A percentile compares a stretch with the other conserved stretches of the same genome.
Conservation (phyloP, 805 yeast species). For the Zygoascus bituminiphila region DNA sequence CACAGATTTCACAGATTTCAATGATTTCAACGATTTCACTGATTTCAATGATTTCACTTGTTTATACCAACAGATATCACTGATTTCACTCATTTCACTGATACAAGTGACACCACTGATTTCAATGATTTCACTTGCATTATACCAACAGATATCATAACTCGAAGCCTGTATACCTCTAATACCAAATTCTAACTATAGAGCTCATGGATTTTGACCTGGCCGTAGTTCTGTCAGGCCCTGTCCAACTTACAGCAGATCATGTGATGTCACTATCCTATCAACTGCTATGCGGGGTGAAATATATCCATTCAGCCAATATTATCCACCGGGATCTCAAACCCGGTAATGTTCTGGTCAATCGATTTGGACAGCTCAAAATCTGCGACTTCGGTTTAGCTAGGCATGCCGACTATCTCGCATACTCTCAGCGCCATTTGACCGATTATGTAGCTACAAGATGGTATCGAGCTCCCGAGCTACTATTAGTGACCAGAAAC, state of each 20-base stretch:
- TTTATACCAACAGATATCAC: too few relatives aligned
- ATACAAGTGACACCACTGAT: neutral
- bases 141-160: neutral
- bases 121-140: neutral
- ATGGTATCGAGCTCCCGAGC: constrained; percentile 94
- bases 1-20: too few relatives aligned
- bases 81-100: too few relatives aligned
- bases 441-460: constrained; percentile 77
- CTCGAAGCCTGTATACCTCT: neutral
- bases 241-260: constrained; percentile 73
- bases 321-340: constrained; percentile 89
- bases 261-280: constrained; percentile 70
- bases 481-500: constrained; percentile 50
- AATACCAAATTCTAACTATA: constrained; percentile 2
- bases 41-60: too few relatives aligned
- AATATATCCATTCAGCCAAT: constrained; percentile 85
- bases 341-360: constrained; percentile 81
- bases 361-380: constrained; percentile 64
- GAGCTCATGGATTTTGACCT: constrained; percentile 79
- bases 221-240: constrained; percentile 55
- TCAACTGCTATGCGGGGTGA: constrained; percentile 78
- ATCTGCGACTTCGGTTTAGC: constrained; percentile 94
- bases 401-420: constrained; percentile 45
- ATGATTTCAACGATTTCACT: too few relatives aligned
- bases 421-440: constrained; percentile 27